Base-by-base conservation (phyloP, 2,329 filamentous ascomycete genomes). In the Penicillium thymicola region DNA sequence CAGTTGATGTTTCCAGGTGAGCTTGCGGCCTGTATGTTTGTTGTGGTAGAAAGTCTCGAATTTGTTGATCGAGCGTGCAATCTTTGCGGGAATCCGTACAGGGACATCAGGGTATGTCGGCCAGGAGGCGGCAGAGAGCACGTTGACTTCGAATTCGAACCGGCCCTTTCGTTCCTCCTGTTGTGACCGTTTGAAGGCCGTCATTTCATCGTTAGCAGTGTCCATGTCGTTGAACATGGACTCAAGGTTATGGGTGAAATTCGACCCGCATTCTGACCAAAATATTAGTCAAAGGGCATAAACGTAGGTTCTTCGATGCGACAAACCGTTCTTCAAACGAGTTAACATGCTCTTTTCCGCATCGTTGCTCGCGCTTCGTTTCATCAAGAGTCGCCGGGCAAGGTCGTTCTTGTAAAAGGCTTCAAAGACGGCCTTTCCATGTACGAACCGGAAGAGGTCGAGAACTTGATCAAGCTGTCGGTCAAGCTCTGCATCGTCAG, bases 201-300 rank as follows among this genome's bases (percentile, higher is more conserved):
- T 77, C 88, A 97, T 96, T 71, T 97, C 93, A 66, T 97, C 94
- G 59, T 89, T 89, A 13, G 90, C 90, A 21, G 97, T 82, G 70
- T 97, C 92, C 73, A 97, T 91, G 69, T 99, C 94, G 73, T 96
- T 96, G 80, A 99, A 99, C 94, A 99, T 99, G 60, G 93, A 90
- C 75, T 99, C 95, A 0, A 99, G 81, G 68, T 99, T 99, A 70
- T 96, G 92, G 0, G 94, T 99, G 72, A 99, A 97, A 65, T 85
- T 89, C 14, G 90, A 89, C 38, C 94, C 94, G 70, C 94, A 99
- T 78, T 99, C 94, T 76, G 57, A 14, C 18, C 6, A 32, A n/a
- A n/a, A 34, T 40, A 34, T 23, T 59, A 48, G 42, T 51, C 41
- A 52, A 50, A 38, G 42, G 47, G 43, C 55, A 48, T 25, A 28